Percentiles rank a stretch among this genome's conserved stretches.
Conservation (phyloP, 2,329 filamentous ascomycete genomes). For the Didymella glomerata region DNA sequence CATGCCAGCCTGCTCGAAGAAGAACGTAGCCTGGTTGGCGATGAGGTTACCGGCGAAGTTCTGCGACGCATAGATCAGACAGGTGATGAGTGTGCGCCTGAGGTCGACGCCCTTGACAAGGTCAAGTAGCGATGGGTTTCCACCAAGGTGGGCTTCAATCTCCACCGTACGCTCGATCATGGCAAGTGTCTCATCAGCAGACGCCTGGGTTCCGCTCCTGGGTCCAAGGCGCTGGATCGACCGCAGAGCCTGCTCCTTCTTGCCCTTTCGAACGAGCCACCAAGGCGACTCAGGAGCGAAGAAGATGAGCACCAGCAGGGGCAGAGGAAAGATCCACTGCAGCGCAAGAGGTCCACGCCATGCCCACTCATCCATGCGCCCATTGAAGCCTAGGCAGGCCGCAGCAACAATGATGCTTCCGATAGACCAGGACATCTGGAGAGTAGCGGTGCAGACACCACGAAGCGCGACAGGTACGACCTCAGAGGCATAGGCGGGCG, state of each 20-base stretch:
- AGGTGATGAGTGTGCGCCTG: conserved; percentile 63
- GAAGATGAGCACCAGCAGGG: conserved; percentile 55
- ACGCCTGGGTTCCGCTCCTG: conserved; percentile 46
- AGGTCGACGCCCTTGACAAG: conserved; percentile 64
- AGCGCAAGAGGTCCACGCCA: conserved; percentile 38
- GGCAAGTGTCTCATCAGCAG: conserved; percentile 58
- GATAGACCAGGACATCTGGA: conserved; percentile 72
- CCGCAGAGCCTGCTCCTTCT: conserved; percentile 53
- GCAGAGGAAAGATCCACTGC: conserved; percentile 55
- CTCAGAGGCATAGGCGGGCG: conserved; percentile 68
- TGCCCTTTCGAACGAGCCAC: conserved; percentile 55
- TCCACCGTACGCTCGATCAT: conserved; percentile 67
- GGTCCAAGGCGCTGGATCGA: conserved; percentile 61
- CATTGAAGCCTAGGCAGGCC: conserved; percentile 63
- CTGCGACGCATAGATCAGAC: conserved; percentile 65
- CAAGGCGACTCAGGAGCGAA: conserved; percentile 53
- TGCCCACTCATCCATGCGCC: conserved; percentile 33
- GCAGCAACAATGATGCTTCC: conserved; percentile 67
- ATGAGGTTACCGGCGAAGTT: conserved; percentile 69
- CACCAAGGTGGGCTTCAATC: conserved; percentile 57
- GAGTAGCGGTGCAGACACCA: conserved; percentile 66
- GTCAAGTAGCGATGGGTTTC: conserved; percentile 59
- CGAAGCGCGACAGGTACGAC: conserved; percentile 67
- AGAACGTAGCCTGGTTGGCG: conserved; percentile 69
- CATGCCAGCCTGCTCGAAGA: conserved; percentile 70